A percentile compares a stretch with the other conserved stretches of the same genome.
phyloP scores from a whole-genome alignment of 306 rosid species.

The Arachis stenosperma region DNA sequence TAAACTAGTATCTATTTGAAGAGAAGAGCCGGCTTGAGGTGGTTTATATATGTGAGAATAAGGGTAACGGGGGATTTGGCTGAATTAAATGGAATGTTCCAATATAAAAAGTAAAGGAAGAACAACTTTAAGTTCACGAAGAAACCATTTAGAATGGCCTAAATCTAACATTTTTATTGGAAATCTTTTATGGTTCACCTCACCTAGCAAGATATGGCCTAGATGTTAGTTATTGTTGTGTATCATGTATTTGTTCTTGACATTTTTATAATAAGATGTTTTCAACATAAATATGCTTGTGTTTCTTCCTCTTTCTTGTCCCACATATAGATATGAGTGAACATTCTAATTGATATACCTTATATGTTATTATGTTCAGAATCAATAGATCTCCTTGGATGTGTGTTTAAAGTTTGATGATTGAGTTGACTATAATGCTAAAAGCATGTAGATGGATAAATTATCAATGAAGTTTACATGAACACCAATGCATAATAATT shows the following conservation, averaged over 20 bases:
- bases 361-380: background rate
- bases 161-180: background rate
- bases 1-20: too few relatives aligned
- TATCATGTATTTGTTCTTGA: background rate
- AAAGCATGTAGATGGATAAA: background rate
- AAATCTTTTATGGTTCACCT: background rate
- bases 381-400: background rate
- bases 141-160: background rate
- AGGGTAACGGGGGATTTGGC: background rate
- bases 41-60: background rate
- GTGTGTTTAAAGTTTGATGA: conserved; percentile 4
- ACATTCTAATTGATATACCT: background rate
- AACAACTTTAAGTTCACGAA: too few relatives aligned
- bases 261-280: background rate
- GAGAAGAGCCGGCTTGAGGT: too few relatives aligned
- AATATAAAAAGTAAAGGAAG: background rate
- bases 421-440: background rate
- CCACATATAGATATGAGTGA: background rate
- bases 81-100: background rate
- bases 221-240: background rate
- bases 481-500: too few relatives aligned
- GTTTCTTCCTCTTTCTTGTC: background rate
- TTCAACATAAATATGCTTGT: background rate
- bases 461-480: too few relatives aligned
- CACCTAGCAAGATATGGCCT: background rate